A percentile compares a stretch with the other conserved stretches of the same genome.
These are phyloP conservation scores for Castanopsis chinensis DNA, from an alignment of 306 rosid species.

Conservation along the genomic window DNA sequence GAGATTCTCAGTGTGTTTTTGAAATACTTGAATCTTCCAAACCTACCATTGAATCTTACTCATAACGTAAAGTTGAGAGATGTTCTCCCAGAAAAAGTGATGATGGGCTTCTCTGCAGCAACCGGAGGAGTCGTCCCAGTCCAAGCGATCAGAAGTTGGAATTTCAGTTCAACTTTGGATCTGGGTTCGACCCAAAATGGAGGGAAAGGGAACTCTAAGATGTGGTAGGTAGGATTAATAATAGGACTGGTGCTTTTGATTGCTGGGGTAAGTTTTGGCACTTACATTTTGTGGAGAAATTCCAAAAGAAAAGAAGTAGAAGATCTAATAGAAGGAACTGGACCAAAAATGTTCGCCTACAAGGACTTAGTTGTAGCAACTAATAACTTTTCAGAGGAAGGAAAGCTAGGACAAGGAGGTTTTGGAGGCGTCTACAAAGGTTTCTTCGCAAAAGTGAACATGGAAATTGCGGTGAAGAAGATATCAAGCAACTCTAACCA, in stretches of 20 bases:
- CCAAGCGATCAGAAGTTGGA: conserved; percentile 25
- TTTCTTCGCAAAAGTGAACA: conserved; percentile 5
- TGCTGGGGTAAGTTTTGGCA: neutral
- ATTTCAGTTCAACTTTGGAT: conserved; percentile 16
- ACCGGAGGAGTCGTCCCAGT: conserved; percentile 33
- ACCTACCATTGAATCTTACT: neutral
- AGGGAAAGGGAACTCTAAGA: too few species aligned
- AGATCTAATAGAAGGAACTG: conserved; percentile 23
- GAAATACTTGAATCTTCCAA: neutral
- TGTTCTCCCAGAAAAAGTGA: conserved; percentile 27
- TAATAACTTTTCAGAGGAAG: conserved; percentile 25
- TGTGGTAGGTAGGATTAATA: neutral
- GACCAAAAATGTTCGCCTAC: conserved; percentile 36
- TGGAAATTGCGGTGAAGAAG: conserved; percentile 40
- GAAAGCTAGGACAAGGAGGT: conserved; percentile 45
- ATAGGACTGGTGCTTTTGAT: neutral
- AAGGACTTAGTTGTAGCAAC: conserved; percentile 31
- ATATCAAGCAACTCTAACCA: conserved; percentile 30
- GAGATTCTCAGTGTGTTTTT: neutral
- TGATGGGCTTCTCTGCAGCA: conserved; percentile 42
- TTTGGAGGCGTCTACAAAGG: conserved; percentile 48
- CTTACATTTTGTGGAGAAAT: neutral
- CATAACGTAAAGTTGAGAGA: conserved; percentile 32
- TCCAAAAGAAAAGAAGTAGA: neutral
- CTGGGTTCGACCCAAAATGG: too few species aligned